These are phyloP conservation scores for Epichloe coenophiala DNA, from an alignment of 2,329 filamentous ascomycete genomes.

Conservation along the genomic window DNA sequence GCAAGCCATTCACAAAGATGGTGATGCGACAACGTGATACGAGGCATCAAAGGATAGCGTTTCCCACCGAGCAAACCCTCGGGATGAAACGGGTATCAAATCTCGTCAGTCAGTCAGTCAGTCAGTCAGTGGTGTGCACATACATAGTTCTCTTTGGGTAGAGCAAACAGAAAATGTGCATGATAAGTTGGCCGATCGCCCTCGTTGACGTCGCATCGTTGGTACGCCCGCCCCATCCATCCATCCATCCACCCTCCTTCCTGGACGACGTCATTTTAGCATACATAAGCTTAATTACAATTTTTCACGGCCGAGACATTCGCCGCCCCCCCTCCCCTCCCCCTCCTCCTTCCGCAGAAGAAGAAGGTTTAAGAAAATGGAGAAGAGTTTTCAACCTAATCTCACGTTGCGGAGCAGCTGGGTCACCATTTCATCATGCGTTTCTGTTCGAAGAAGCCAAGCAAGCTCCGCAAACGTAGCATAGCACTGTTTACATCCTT, in stretches of 20 bases:
- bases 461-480: background rate
- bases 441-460: no score
- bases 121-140: no score
- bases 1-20: no score
- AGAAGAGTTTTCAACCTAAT: no score
- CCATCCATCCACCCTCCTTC: background rate
- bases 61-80: conserved; percentile 19
- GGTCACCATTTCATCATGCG: no score
- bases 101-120: no score
- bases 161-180: no score
- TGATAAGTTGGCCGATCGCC: background rate
- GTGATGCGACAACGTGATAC: no score
- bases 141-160: background rate
- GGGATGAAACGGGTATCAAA: background rate
- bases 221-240: background rate
- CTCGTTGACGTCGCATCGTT: background rate
- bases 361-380: background rate
- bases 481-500: background rate
- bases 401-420: no score
- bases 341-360: background rate
- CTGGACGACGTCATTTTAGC: background rate
- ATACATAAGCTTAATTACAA: background rate
- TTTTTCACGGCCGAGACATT: background rate
- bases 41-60: no score
- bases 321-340: background rate